Base-by-base conservation (phyloP, 768 basidiomycete genomes). In the Lactarius hengduanensis region DNA sequence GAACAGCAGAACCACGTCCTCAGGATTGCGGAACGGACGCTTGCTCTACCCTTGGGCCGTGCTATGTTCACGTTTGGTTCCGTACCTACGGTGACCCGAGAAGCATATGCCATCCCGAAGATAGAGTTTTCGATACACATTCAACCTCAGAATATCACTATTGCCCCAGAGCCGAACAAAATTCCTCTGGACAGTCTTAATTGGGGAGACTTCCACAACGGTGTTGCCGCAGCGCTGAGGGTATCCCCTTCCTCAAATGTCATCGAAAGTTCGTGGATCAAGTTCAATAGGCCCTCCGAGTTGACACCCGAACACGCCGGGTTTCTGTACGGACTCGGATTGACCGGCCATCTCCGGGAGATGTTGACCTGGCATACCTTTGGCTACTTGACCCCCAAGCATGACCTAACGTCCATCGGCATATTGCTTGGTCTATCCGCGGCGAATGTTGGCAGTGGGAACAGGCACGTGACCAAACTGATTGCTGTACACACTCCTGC, bases 171-270 rank as follows among this genome's bases (percentile, higher is more conserved):
- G 65, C 73, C 80, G n/a, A 87, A 88, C 22, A 91, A 92, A 74
- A 84, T 94, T 65, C 80, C 84, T 0, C 71, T 77, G 0, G 96
- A 98, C 53, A 88, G 87, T 36, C 77, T 85, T 6, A 84, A 82
- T 60, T 99, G 96, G 97, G 94, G 92, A n/a, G 92, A 96, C 67
- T 99, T 99, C 77, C 95, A 98, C 77, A 95, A 96, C 69, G 97
- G 97, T 11, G 96, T 97, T 0, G 94, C 94, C 9, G 92, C 94
- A 4, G 97, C 90, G 3, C 76, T 99, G 54, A 87, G 92, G 8
- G 86, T 98, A 59, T 87, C 90, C 0, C 86, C 91, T 0, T 82
- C 84, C n/a, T 84, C 89, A 10, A 77, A 80, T 57, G 86, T 86
- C 11, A 84, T 98, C 53, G 94, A 97, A 74, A 92, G 91, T 72